Conservation (phyloP, 1,284 basidiomycete species). For the Leccinum variabile region DNA sequence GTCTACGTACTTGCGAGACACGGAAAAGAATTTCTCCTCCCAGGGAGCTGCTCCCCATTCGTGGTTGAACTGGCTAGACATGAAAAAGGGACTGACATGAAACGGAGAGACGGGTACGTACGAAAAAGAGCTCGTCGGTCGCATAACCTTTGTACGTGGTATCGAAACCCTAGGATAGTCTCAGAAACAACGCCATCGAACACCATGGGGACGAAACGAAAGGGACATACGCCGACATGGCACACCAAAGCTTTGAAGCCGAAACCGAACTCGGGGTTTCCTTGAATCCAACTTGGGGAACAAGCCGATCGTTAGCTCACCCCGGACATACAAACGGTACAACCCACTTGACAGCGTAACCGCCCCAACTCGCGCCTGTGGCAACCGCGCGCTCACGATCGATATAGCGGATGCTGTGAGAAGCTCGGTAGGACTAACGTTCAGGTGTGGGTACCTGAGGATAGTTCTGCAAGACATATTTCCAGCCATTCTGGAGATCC, state of each 20-base stretch:
- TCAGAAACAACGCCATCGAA: slow-evolving; percentile 1
- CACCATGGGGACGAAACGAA: not conserved
- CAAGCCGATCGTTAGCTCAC: slow-evolving; percentile 6
- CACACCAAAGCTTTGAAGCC: slow-evolving; percentile 88
- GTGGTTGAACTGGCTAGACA: slow-evolving; percentile 63
- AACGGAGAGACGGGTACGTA: slow-evolving; percentile 38
- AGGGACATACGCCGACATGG: slow-evolving; percentile 74
- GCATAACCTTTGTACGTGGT: slow-evolving; percentile 72
- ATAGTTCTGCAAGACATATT: slow-evolving; percentile 64
- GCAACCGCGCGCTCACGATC: slow-evolving; percentile 80
- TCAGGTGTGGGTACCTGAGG: slow-evolving; percentile 55
- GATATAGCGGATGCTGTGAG: slow-evolving; percentile 49
- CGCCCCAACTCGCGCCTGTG: slow-evolving; percentile 80
- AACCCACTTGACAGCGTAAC: slow-evolving; percentile 79
- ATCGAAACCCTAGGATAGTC: slow-evolving; percentile 56
- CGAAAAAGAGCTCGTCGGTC: slow-evolving; percentile 88
- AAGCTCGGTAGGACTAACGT: not conserved
- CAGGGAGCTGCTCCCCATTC: slow-evolving; percentile 83
- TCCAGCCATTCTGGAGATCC: slow-evolving; percentile 78
- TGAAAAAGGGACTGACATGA: not conserved
- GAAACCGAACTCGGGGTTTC: slow-evolving; percentile 83
- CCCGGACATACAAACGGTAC: not conserved
- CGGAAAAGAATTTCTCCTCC: slow-evolving; percentile 56
- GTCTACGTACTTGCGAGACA: slow-evolving; percentile 53
- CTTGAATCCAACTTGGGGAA: slow-evolving; percentile 82